Evolutionary conservation across 2,329 filamentous ascomycete genomes (phyloP).

Genomic region (Pestalotiopsis sp.): DNA sequence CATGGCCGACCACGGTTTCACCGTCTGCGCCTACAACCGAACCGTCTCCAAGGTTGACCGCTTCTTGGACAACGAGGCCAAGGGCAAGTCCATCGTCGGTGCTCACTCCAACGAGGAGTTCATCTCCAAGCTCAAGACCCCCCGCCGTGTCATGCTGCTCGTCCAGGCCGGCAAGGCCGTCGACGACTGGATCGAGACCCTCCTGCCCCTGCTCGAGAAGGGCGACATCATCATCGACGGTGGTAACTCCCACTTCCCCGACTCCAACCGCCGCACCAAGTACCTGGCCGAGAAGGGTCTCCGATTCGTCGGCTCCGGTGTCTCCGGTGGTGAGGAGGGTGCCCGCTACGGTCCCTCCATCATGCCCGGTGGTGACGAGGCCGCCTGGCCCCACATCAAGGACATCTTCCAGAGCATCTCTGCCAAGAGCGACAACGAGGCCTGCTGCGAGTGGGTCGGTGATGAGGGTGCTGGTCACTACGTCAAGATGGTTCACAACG

Average conservation of each 20-base stretch:
- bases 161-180: constrained; percentile 98
- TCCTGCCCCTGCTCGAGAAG: constrained; percentile 79
- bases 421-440: constrained; percentile 95
- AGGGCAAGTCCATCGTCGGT: constrained; percentile 94
- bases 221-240: constrained; percentile 99
- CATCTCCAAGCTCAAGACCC: constrained; percentile 93
- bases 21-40: constrained; percentile 97
- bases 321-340: constrained; percentile 99
- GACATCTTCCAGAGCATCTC: constrained; percentile 98
- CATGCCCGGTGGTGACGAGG: constrained; percentile 99
- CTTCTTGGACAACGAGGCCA: constrained; percentile 89
- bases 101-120: constrained; percentile 95
- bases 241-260: constrained; percentile 98
- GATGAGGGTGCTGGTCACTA: constrained; percentile 99
- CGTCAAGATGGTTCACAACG: constrained; percentile 99
- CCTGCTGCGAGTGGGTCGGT: constrained; percentile 99
- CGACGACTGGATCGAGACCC: constrained; percentile 97
- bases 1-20: constrained; percentile 91
- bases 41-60: constrained; percentile 97
- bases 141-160: constrained; percentile 96
- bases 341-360: constrained; percentile 95
- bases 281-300: constrained; percentile 88
- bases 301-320: constrained; percentile 94
- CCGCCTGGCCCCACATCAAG: constrained; percentile 98
- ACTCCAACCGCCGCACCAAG: constrained; percentile 94